A percentile compares a stretch with the other conserved stretches of the same genome.
phyloP scores from a whole-genome alignment of 768 basidiomycete genomes.

The Pulveroboletus ravenelii region DNA sequence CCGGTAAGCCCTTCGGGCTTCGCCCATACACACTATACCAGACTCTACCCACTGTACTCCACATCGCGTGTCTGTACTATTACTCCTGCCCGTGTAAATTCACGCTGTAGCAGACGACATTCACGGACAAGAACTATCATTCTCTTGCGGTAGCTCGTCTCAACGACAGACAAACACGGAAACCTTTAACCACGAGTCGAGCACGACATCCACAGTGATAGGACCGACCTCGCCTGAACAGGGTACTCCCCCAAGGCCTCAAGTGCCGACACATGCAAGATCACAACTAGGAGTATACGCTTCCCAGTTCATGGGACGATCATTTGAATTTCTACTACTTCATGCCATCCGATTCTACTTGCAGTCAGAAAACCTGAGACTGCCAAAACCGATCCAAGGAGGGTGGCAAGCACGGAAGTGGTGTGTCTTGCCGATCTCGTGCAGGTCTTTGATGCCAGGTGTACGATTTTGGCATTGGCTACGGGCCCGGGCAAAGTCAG shows the following conservation, averaged over 20 bases:
- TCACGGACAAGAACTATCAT: not conserved
- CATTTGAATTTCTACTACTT: conserved; percentile 4
- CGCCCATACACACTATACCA: too few species aligned
- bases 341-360: conserved; percentile 17
- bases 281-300: not conserved
- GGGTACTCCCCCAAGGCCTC: not conserved
- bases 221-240: conserved; percentile 11
- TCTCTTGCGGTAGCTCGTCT: not conserved
- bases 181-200: not conserved
- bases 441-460: conserved; percentile 58
- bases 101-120: too few species aligned
- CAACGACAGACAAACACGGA: not conserved
- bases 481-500: conserved; percentile 1
- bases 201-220: not conserved
- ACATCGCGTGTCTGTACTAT: too few species aligned
- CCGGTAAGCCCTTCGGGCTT: too few species aligned
- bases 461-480: conserved; percentile 59
- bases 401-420: conserved; percentile 67
- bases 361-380: conserved; percentile 59
- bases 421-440: conserved; percentile 53
- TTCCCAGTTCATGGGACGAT: not conserved
- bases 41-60: too few species aligned
- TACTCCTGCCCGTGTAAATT: too few species aligned
- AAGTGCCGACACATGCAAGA: not conserved
- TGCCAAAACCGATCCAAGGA: conserved; percentile 58